Conservation (phyloP, 805 yeast genomes). For the Teunomyces atbi region DNA sequence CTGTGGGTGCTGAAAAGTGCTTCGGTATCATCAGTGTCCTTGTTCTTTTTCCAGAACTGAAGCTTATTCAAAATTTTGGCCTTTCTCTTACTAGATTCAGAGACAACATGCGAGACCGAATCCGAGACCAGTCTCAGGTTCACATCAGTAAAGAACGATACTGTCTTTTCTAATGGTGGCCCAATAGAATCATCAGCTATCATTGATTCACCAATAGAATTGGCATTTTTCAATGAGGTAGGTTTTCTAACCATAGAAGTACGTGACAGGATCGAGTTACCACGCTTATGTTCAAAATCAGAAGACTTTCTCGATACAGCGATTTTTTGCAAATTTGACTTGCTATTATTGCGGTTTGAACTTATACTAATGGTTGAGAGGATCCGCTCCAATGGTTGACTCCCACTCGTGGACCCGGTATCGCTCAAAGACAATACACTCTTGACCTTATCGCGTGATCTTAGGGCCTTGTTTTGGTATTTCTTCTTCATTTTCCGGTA, state of each 20-base stretch:
- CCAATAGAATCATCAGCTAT: constrained; percentile 1
- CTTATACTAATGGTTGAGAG: constrained; percentile 35
- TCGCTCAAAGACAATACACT: constrained; percentile 37
- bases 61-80: constrained; percentile 29
- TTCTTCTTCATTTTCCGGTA: constrained; percentile 29
- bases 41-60: constrained; percentile 37
- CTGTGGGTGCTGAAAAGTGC: constrained; percentile 1
- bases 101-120: constrained; percentile 8
- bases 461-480: constrained; percentile 29
- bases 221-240: neutral
- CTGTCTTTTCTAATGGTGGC: constrained; percentile 15
- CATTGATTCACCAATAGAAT: neutral
- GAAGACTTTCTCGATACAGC: constrained; percentile 5
- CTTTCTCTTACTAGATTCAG: constrained; percentile 16
- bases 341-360: constrained; percentile 19
- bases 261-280: constrained; percentile 14
- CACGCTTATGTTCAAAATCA: constrained; percentile 7
- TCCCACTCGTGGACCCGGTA: constrained; percentile 17
- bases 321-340: constrained; percentile 6
- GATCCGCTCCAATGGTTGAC: constrained; percentile 39
- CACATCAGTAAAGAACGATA: constrained; percentile 21
- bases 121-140: constrained; percentile 6
- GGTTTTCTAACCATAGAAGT: constrained; percentile 6
- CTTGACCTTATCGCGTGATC: constrained; percentile 33
- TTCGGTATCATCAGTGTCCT: neutral